A percentile compares a stretch with the other conserved stretches of the same genome.
Conservation (phyloP, 306 rosid species). For the Ziziphus jujuba region DNA sequence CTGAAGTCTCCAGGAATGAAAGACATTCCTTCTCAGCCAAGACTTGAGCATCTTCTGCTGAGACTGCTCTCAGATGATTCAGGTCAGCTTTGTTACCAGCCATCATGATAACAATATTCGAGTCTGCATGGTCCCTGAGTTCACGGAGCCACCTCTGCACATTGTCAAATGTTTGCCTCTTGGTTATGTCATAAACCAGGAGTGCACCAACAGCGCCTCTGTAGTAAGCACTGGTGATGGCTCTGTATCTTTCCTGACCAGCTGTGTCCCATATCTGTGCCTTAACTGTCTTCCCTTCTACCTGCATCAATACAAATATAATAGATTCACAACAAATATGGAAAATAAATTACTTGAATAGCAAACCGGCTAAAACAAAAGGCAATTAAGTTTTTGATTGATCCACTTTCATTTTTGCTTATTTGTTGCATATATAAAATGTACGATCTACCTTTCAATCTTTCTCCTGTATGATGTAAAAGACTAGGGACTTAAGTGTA, state of each 20-base stretch:
- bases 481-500: too few species aligned
- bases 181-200: slow-evolving; percentile 74
- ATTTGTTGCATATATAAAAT: too few species aligned
- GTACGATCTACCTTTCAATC: too few species aligned
- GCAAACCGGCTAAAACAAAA: too few species aligned
- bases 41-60: slow-evolving; percentile 57
- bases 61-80: slow-evolving; percentile 62
- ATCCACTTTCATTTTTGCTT: too few species aligned
- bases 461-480: too few species aligned
- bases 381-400: too few species aligned
- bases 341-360: background rate
- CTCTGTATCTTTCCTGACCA: slow-evolving; percentile 84
- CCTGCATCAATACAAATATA: slow-evolving; percentile 35
- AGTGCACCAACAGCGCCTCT: slow-evolving; percentile 88
- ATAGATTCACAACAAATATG: background rate
- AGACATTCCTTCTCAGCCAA: slow-evolving; percentile 66
- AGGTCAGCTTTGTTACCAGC: slow-evolving; percentile 71
- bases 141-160: slow-evolving; percentile 77
- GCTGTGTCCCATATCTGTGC: slow-evolving; percentile 97
- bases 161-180: slow-evolving; percentile 74
- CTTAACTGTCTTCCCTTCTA: slow-evolving; percentile 80
- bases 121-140: slow-evolving; percentile 75
- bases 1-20: slow-evolving; percentile 71
- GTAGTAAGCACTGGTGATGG: slow-evolving; percentile 79
- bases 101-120: slow-evolving; percentile 76